Conservation (phyloP, 306 rosid species). For the Prunus davidiana region DNA sequence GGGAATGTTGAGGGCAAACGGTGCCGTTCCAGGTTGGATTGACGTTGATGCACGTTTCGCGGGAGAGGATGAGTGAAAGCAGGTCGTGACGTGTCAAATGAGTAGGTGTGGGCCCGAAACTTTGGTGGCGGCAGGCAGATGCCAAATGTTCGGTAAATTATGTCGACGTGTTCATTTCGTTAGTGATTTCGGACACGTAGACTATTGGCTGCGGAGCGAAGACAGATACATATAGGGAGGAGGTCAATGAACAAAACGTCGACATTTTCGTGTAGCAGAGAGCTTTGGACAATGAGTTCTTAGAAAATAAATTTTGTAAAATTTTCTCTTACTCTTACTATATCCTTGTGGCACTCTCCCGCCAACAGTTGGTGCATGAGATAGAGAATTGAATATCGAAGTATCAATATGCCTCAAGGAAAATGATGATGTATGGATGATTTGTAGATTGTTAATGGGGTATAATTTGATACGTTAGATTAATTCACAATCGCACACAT, state of each 20-base stretch:
- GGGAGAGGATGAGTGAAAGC: neutral
- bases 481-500: neutral
- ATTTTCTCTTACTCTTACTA: too few species aligned
- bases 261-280: neutral
- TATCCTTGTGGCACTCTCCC: too few species aligned
- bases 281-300: neutral
- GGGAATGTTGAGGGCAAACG: conserved; percentile 8
- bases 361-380: neutral
- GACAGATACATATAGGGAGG: too few species aligned
- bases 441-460: neutral
- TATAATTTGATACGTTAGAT: too few species aligned
- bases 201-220: neutral
- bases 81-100: neutral
- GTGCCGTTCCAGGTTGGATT: neutral
- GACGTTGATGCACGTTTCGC: conserved; percentile 19
- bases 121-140: neutral
- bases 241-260: neutral
- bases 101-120: neutral
- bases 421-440: neutral
- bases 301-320: neutral
- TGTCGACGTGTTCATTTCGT: neutral
- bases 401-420: neutral
- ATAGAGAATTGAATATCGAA: neutral
- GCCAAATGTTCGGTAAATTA: neutral
- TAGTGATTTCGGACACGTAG: neutral